Evolutionary conservation across 768 basidiomycete genomes (phyloP), one percentile per base, ranked within the genome.

Genomic region (Gloeophyllum trabeum): DNA sequence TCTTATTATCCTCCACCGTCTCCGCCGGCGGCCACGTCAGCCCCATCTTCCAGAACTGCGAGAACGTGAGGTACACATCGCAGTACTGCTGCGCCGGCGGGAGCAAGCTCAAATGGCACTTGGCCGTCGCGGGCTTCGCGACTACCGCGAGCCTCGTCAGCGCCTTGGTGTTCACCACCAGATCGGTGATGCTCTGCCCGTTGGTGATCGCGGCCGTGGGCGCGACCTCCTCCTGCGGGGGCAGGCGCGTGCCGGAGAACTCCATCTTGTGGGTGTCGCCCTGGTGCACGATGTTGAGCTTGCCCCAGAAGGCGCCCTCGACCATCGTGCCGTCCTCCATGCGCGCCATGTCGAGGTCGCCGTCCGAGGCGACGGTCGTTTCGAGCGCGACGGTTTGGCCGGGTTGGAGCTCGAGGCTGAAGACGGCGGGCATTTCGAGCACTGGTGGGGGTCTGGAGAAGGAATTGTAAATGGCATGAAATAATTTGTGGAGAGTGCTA

Each of bases 251-350:
- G 20, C 88, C 88, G 40, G 62, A 78, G 56, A 91, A 91, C 51
- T 89, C 88, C 72, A 91, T 73, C 43, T 70, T 70, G 59, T 91
- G 88, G 14, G 62, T 78, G 51, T 85, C 82, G 24, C 78, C 83
- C 1, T 74, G 65, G 53, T 91, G 88, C 10, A 88, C 73, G 40
- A 91, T 85, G 49, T 76, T 77, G 42, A 91, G 75, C 54, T 89
- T 89, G 3, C 88, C 88, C 85, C 83, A 90, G 61, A 89, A 91
- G 60, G 75, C 64, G 30, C 88, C 88, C 39, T 86, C 88, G 16
- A 91, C 88, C 19, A 77, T 65, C 12, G 84, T 89, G 1, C 87
- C 88, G 51, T 91, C 88, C 48, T 90, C 88, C 81, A 87, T 88
- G 39, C 84, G 74, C 2, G 88, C 82, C 88, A 91, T 90, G 56